Conservation (phyloP, 345 rosid species). For the Aquilaria sinensis region DNA sequence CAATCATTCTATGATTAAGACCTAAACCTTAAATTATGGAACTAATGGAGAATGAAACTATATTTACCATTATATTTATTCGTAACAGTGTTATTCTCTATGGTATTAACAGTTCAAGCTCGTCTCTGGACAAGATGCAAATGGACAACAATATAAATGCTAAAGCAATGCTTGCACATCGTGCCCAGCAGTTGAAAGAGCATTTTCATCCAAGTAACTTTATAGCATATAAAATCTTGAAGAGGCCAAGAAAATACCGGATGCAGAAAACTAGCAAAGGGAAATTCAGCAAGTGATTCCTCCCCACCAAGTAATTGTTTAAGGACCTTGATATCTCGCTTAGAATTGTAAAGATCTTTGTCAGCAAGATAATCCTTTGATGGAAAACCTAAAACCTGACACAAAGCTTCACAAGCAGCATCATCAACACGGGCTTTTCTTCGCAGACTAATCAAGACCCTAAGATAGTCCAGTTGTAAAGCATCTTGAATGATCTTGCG, state of each 20-base stretch:
- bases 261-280: constrained; percentile 77
- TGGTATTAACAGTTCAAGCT: no score
- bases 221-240: background rate
- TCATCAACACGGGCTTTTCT: constrained; percentile 63
- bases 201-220: no score
- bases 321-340: constrained; percentile 23
- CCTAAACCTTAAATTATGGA: no score
- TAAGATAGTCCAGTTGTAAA: constrained; percentile 70
- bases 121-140: no score
- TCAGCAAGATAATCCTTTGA: constrained; percentile 30
- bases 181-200: no score
- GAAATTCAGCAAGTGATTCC: constrained; percentile 93
- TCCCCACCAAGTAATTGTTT: constrained; percentile 52
- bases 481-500: constrained; percentile 63
- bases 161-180: no score
- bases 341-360: constrained; percentile 29
- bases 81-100: no score
- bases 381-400: constrained; percentile 51
- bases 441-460: constrained; percentile 76
- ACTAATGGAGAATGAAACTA: no score
- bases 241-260: constrained; percentile 40
- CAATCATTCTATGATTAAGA: no score
- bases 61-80: no score
- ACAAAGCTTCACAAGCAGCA: constrained; percentile 61
- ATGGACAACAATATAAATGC: no score